phyloP scores from a whole-genome alignment of 768 basidiomycete genomes.

The Agaricus bisporus region DNA sequence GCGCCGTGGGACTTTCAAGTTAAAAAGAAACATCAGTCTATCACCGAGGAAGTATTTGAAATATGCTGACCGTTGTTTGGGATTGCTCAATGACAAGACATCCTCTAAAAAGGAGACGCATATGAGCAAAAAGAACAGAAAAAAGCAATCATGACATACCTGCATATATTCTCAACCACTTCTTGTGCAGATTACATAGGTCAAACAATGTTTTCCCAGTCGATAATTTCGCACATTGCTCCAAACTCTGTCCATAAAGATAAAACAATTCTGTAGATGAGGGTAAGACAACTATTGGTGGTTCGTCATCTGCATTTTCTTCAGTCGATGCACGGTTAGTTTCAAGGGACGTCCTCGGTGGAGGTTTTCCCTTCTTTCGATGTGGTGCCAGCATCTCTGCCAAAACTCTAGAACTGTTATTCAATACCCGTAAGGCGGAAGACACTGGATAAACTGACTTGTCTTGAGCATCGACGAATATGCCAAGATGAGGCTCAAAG shows the following conservation, averaged over 20 bases:
- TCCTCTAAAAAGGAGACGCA: constrained; percentile 54
- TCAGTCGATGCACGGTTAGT: constrained; percentile 33
- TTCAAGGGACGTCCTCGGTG: constrained; percentile 66
- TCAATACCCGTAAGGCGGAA: background rate
- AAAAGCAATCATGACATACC: constrained; percentile 37
- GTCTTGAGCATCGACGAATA: constrained; percentile 96
- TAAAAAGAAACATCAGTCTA: background rate
- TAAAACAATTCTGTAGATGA: constrained; percentile 97
- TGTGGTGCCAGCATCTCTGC: constrained; percentile 87
- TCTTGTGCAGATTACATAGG: constrained; percentile 75
- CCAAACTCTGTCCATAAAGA: constrained; percentile 92
- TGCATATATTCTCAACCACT: constrained; percentile 93
- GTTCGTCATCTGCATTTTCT: constrained; percentile 35
- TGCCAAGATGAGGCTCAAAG: constrained; percentile 87
- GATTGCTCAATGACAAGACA: constrained; percentile 57
- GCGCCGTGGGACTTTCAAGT: constrained; percentile 31
- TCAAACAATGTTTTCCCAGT: constrained; percentile 82
- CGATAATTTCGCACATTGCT: constrained; percentile 89
- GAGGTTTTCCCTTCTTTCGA: constrained; percentile 41
- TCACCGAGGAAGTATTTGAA: background rate
- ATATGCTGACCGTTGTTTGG: constrained; percentile 54
- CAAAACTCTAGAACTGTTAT: constrained; percentile 51
- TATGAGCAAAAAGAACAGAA: constrained; percentile 1
- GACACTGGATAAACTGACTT: constrained; percentile 45
- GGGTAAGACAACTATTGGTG: constrained; percentile 68